A percentile compares a stretch with the other conserved stretches of the same genome.
Evolutionary conservation across 495 filamentous ascomycete genomes (phyloP).

Genomic region (Baudoinia panamericana): DNA sequence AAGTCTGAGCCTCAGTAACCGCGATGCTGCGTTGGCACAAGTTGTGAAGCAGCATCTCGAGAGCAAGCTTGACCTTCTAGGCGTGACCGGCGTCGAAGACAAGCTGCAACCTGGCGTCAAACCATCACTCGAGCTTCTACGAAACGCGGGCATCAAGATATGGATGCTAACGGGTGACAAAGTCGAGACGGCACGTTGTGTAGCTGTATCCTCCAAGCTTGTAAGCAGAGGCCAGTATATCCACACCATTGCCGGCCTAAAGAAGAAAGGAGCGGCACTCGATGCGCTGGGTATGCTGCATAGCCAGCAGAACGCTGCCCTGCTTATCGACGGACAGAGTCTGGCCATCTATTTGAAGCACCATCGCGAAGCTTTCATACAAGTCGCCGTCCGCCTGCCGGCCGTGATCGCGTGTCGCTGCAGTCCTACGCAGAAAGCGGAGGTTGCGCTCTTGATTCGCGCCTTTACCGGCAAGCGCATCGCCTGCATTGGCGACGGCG

Average conservation of each 20-base stretch:
- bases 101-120: slow-evolving; percentile 93
- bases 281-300: slow-evolving; percentile 79
- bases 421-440: slow-evolving; percentile 93
- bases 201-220: slow-evolving; percentile 85
- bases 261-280: slow-evolving; percentile 62
- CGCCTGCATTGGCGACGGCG: slow-evolving; percentile 93
- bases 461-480: slow-evolving; percentile 84
- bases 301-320: slow-evolving; percentile 71
- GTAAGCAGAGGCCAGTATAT: slow-evolving; percentile 94
- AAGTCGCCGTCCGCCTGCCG: slow-evolving; percentile 72
- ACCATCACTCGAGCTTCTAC: slow-evolving; percentile 79
- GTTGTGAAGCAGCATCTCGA: slow-evolving; percentile 75
- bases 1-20: slow-evolving; percentile 59
- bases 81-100: slow-evolving; percentile 96
- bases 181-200: slow-evolving; percentile 92
- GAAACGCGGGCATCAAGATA: slow-evolving; percentile 98
- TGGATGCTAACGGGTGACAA: slow-evolving; percentile 99
- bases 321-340: slow-evolving; percentile 91
- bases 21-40: slow-evolving; percentile 67
- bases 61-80: slow-evolving; percentile 75
- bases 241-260: slow-evolving; percentile 64
- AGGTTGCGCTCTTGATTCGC: slow-evolving; percentile 81
- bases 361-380: slow-evolving; percentile 74
- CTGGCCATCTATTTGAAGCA: slow-evolving; percentile 69
- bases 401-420: slow-evolving; percentile 94